phyloP scores from a whole-genome alignment of 2,329 filamentous ascomycete species.

The Trichoderma harzianum region DNA sequence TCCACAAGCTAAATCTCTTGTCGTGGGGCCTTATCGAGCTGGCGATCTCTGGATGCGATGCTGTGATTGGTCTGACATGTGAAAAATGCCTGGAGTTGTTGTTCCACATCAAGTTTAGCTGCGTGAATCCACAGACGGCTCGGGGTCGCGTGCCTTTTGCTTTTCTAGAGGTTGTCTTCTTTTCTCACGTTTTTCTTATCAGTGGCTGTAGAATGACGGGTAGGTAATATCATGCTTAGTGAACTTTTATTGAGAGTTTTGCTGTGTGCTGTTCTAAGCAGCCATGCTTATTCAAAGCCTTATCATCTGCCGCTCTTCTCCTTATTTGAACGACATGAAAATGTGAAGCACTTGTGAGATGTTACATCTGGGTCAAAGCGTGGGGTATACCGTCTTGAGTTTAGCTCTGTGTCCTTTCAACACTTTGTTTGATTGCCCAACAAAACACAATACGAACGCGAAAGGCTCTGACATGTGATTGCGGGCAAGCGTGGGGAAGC shows the following conservation, averaged over 20 bases:
- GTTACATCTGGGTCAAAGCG: not conserved
- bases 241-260: not conserved
- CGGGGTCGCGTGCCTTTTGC: conserved; percentile 10
- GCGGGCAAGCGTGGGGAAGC: not conserved
- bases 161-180: not conserved
- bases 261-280: not conserved
- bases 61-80: conserved; percentile 3
- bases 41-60: not conserved
- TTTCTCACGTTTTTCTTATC: not conserved
- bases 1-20: not conserved
- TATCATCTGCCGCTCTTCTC: not conserved
- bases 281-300: not conserved
- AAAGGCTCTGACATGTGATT: conserved; percentile 8
- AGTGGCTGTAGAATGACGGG: not conserved
- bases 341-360: not conserved
- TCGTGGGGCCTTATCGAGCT: not conserved
- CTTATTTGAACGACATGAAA: not conserved
- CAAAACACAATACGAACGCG: not conserved
- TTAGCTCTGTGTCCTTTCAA: conserved; percentile 2
- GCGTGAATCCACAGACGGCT: not conserved
- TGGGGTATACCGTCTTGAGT: not conserved
- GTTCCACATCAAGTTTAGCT: conserved; percentile 8
- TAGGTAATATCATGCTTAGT: not conserved
- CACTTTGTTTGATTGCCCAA: conserved; percentile 1
- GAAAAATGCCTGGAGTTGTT: not conserved